Evolutionary conservation across 495 filamentous ascomycete species (phyloP).

Genomic region (Aspergillus carlsbadensis): DNA sequence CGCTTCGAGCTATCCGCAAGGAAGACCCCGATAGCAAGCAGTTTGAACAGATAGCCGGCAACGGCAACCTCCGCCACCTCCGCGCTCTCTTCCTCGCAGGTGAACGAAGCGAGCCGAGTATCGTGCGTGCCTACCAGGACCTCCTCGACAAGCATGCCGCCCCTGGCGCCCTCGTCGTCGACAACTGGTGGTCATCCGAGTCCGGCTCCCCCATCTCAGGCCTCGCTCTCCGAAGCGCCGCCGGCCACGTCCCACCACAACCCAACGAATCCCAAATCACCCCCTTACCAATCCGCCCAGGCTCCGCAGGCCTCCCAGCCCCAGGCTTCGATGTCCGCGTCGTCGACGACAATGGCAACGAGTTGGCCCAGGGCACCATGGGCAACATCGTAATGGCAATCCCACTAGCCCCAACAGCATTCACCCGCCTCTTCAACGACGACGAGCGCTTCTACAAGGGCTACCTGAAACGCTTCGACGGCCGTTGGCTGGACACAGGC

Average conservation of each 20-base stretch:
- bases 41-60: slow-evolving; percentile 58
- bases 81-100: slow-evolving; percentile 82
- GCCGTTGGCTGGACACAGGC: slow-evolving; percentile 84
- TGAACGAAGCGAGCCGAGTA: slow-evolving; percentile 84
- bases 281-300: slow-evolving; percentile 66
- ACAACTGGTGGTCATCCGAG: slow-evolving; percentile 98
- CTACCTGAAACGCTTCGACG: slow-evolving; percentile 77
- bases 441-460: slow-evolving; percentile 78
- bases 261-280: background rate
- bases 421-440: slow-evolving; percentile 81
- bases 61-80: slow-evolving; percentile 65
- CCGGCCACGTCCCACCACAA: slow-evolving; percentile 24
- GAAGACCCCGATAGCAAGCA: slow-evolving; percentile 74
- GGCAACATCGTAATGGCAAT: slow-evolving; percentile 86
- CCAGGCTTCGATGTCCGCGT: slow-evolving; percentile 85
- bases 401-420: slow-evolving; percentile 81
- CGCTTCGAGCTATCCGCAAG: slow-evolving; percentile 80
- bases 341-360: slow-evolving; percentile 75
- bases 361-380: slow-evolving; percentile 68
- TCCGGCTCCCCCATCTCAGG: slow-evolving; percentile 88
- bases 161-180: slow-evolving; percentile 66
- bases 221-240: slow-evolving; percentile 54
- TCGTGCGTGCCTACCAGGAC: slow-evolving; percentile 75
- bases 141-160: slow-evolving; percentile 65
- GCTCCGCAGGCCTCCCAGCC: slow-evolving; percentile 85